Evolutionary conservation across 169 alveolate genomes (phyloP).

Genomic region (Plasmodium gallinaceum): DNA sequence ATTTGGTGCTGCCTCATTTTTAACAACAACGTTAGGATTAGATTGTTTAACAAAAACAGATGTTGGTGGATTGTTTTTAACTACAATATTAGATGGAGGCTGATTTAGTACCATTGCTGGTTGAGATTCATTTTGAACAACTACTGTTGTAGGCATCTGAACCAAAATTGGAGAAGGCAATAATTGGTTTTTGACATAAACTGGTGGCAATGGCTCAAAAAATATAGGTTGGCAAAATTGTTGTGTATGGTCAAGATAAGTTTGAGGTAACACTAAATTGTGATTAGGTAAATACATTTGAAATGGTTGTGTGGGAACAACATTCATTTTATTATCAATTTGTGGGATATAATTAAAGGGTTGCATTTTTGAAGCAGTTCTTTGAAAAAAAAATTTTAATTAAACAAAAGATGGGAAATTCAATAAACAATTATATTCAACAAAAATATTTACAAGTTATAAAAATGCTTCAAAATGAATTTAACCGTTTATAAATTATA

Average conservation of each 20-base stretch:
- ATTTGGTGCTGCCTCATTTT: slow-evolving; percentile 81
- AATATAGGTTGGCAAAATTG: slow-evolving; percentile 71
- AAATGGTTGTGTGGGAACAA: slow-evolving; percentile 54
- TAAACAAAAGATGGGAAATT: not conserved
- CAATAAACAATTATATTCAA: not conserved
- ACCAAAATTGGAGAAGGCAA: slow-evolving; percentile 78
- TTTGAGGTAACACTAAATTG: slow-evolving; percentile 56
- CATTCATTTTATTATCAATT: slow-evolving; percentile 58
- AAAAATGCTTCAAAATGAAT: slow-evolving; percentile 17
- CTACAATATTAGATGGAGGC: slow-evolving; percentile 89
- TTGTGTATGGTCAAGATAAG: slow-evolving; percentile 30
- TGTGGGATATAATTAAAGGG: slow-evolving; percentile 62
- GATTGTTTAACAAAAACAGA: slow-evolving; percentile 86
- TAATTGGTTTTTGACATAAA: slow-evolving; percentile 75
- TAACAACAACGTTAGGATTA: slow-evolving; percentile 86
- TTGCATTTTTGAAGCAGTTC: slow-evolving; percentile 26
- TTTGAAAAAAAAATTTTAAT: slow-evolving; percentile 2
- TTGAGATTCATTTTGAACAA: slow-evolving; percentile 86
- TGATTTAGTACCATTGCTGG: slow-evolving; percentile 89
- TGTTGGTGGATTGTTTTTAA: slow-evolving; percentile 87
- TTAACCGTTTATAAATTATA: not conserved
- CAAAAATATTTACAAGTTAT: slow-evolving; percentile 17
- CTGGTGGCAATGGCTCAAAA: slow-evolving; percentile 76
- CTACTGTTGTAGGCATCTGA: slow-evolving; percentile 87
- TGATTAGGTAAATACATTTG: slow-evolving; percentile 73